A percentile compares a stretch with the other conserved stretches of the same genome.
phyloP scores from a whole-genome alignment of 495 filamentous ascomycete genomes.

The Schizothecium vesticola region DNA sequence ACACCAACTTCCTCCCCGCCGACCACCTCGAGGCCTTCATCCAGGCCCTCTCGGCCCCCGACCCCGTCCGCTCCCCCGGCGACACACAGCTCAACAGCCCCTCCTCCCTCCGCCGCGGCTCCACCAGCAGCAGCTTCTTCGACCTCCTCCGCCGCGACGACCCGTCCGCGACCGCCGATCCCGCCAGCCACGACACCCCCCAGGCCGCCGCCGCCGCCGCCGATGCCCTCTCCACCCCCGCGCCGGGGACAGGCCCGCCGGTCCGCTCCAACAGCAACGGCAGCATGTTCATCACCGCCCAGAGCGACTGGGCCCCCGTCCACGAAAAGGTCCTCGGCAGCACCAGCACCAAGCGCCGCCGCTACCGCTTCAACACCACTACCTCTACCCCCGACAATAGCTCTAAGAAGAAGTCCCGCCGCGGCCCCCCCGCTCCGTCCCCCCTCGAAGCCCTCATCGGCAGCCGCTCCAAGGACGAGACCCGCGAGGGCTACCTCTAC shows the following conservation, averaged over 20 bases:
- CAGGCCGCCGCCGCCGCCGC: background rate
- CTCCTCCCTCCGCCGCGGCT: constrained; percentile 14
- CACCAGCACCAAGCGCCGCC: background rate
- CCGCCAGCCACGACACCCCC: constrained; percentile 12
- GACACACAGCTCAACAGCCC: constrained; percentile 30
- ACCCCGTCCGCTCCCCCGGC: constrained; percentile 36
- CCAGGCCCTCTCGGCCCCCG: constrained; percentile 51
- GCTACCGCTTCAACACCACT: background rate
- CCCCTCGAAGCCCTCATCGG: constrained; percentile 25
- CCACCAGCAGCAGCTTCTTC: constrained; percentile 18
- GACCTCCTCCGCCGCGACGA: constrained; percentile 24
- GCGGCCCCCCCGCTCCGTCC: constrained; percentile 12
- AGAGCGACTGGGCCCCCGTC: constrained; percentile 83
- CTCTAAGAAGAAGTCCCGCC: constrained; percentile 28
- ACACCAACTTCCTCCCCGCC: constrained; percentile 59
- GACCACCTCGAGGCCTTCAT: constrained; percentile 54
- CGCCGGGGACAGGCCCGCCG: background rate
- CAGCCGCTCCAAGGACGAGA: constrained; percentile 74
- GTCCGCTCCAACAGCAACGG: constrained; percentile 14
- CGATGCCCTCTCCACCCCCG: background rate
- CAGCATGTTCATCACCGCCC: constrained; percentile 58
- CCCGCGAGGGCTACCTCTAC: constrained; percentile 88
- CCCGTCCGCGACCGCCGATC: constrained; percentile 11
- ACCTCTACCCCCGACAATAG: constrained; percentile 18
- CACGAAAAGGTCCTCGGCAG: constrained; percentile 57